These are phyloP conservation scores for Phalaenopsis equestris DNA, from an alignment of 106 monocot species.

Conservation along the genomic window DNA sequence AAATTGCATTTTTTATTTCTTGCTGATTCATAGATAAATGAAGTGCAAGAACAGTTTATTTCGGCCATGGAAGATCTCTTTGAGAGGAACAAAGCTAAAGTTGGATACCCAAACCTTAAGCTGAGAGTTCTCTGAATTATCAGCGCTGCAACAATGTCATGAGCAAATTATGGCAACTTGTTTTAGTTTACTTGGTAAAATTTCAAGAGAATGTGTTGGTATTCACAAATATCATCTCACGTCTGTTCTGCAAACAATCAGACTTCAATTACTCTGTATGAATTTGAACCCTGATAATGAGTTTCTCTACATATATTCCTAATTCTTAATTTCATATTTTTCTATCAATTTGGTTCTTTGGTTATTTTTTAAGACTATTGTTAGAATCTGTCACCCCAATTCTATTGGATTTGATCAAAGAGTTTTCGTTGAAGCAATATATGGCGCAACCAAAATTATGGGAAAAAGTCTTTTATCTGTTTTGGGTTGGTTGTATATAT, in stretches of 20 bases:
- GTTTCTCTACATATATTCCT: no score
- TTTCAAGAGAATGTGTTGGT: background rate
- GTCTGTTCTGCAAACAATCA: background rate
- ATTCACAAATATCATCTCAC: background rate
- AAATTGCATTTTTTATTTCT: background rate
- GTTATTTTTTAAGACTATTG: no score
- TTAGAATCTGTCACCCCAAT: no score
- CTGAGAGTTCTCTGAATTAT: constrained; percentile 15
- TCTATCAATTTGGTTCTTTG: no score
- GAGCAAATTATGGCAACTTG: background rate
- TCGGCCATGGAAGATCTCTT: constrained; percentile 13
- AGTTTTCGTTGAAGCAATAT: no score
- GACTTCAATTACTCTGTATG: no score
- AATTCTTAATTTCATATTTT: no score
- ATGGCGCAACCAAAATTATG: no score
- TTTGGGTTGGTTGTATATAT: no score
- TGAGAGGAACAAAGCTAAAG: constrained; percentile 14
- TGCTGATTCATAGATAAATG: constrained; percentile 10
- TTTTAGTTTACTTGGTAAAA: background rate
- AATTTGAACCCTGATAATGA: no score
- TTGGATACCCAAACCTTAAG: constrained; percentile 10
- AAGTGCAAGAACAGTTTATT: constrained; percentile 17
- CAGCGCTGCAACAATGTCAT: background rate
- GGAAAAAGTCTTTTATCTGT: no score
- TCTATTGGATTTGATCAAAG: no score